Percentiles rank a stretch among this genome's conserved stretches.
These are phyloP conservation scores for Candida sp. DNA, from an alignment of 1,139 yeast species.

Conservation along the genomic window DNA sequence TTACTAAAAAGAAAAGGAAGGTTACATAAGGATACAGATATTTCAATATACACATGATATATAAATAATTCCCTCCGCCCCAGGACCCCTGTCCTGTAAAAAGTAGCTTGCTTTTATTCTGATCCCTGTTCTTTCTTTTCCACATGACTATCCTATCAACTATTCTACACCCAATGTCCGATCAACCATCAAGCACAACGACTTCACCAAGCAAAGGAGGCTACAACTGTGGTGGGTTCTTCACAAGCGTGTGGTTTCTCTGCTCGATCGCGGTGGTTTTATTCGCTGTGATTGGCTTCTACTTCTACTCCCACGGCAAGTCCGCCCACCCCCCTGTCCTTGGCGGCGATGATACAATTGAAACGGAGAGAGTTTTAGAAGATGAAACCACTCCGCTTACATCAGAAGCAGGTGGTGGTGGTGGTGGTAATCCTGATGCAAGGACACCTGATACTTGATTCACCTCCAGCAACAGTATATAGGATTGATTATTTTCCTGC, in stretches of 20 bases:
- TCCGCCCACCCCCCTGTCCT: not conserved
- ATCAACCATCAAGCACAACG: not conserved
- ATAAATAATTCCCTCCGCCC: not conserved
- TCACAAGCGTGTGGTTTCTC: not conserved
- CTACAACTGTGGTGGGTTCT: not conserved
- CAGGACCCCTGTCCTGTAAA: too few relatives aligned
- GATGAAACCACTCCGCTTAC: not conserved
- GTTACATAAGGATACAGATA: constrained; percentile 2
- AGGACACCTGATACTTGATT: not conserved
- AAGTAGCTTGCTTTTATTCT: not conserved
- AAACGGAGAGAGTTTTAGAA: not conserved
- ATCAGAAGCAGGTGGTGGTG: not conserved
- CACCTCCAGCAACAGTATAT: not conserved
- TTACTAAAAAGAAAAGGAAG: not conserved
- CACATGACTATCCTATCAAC: not conserved
- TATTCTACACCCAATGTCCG: not conserved
- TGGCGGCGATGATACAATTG: not conserved
- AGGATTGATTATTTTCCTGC: not conserved
- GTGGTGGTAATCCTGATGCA: not conserved
- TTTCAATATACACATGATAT: not conserved
- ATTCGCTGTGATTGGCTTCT: not conserved
- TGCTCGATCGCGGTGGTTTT: not conserved
- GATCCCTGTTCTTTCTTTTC: not conserved
- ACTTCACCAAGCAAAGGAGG: not conserved
- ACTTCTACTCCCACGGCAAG: not conserved